A percentile compares a stretch with the other conserved stretches of the same genome.
Conservation (phyloP, 805 yeast genomes). For the Ogataea corticis region DNA sequence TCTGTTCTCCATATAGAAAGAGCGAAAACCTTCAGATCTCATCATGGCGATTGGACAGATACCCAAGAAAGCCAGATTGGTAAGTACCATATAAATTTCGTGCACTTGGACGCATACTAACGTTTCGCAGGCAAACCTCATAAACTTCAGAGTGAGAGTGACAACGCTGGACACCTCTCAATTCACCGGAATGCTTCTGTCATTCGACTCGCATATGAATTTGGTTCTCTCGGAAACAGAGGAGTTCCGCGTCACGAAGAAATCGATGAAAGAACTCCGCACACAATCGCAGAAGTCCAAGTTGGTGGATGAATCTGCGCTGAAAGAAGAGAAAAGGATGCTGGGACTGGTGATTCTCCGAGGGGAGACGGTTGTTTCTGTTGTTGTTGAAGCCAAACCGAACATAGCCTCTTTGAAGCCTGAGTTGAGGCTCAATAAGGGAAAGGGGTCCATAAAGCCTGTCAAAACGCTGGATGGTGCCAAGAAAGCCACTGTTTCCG, state of each 20-base stretch:
- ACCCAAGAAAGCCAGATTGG: slow-evolving; percentile 48
- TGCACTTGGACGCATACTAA: slow-evolving; percentile 10
- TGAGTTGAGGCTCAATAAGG: slow-evolving; percentile 31
- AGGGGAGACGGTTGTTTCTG: slow-evolving; percentile 82
- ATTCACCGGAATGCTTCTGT: slow-evolving; percentile 75
- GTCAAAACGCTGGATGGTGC: slow-evolving; percentile 24
- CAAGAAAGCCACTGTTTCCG: neutral
- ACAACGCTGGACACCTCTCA: slow-evolving; percentile 76
- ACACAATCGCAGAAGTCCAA: slow-evolving; percentile 10
- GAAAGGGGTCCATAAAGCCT: slow-evolving; percentile 35
- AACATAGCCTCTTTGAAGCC: slow-evolving; percentile 35
- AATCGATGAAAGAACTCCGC: slow-evolving; percentile 38
- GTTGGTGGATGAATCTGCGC: slow-evolving; percentile 34
- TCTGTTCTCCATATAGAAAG: too few relatives aligned
- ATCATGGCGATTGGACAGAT: slow-evolving; percentile 32
- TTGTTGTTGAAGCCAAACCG: slow-evolving; percentile 68
- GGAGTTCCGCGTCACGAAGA: slow-evolving; percentile 75
- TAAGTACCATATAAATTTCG: slow-evolving; percentile 21
- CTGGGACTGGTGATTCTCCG: slow-evolving; percentile 82
- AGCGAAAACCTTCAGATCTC: neutral
- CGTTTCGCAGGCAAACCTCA: slow-evolving; percentile 52
- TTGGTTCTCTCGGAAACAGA: slow-evolving; percentile 81
- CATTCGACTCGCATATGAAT: slow-evolving; percentile 90
- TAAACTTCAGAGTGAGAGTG: slow-evolving; percentile 72
- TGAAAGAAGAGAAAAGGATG: slow-evolving; percentile 67